Conservation (phyloP, 352 stramenopile genomes). For the Phytophthora foliorum region DNA sequence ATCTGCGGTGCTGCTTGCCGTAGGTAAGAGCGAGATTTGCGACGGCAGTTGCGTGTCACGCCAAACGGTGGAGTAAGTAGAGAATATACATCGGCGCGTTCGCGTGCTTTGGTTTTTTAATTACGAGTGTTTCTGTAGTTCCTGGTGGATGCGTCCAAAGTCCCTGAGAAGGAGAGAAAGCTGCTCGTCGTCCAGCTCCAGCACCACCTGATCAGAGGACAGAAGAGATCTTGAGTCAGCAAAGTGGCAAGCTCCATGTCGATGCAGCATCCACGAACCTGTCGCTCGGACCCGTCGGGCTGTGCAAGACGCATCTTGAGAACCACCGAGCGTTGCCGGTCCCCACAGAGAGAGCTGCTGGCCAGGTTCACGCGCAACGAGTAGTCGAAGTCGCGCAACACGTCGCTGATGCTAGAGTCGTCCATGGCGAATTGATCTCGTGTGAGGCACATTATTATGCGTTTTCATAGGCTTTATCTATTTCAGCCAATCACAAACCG, state of each 20-base stretch:
- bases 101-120: slow-evolving; percentile 31
- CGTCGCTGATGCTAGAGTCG: slow-evolving; percentile 1
- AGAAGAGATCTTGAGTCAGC: slow-evolving; percentile 2
- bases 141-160: slow-evolving; percentile 48
- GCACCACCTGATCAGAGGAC: slow-evolving; percentile 43
- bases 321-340: slow-evolving; percentile 48
- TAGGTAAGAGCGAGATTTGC: slow-evolving; percentile 9
- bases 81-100: slow-evolving; percentile 41
- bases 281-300: slow-evolving; percentile 38
- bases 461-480: neutral
- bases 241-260: neutral
- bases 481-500: slow-evolving; percentile 4
- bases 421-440: slow-evolving; percentile 21
- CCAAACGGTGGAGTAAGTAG: slow-evolving; percentile 29
- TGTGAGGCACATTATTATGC: slow-evolving; percentile 22
- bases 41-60: neutral
- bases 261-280: slow-evolving; percentile 28
- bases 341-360: slow-evolving; percentile 64
- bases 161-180: slow-evolving; percentile 46
- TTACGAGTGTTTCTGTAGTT: slow-evolving; percentile 33
- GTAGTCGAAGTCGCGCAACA: slow-evolving; percentile 77
- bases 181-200: slow-evolving; percentile 57
- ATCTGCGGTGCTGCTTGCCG: neutral
- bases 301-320: slow-evolving; percentile 64
- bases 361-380: slow-evolving; percentile 75